phyloP scores from a whole-genome alignment of 805 yeast species.

The Kregervanrija delftensis region DNA sequence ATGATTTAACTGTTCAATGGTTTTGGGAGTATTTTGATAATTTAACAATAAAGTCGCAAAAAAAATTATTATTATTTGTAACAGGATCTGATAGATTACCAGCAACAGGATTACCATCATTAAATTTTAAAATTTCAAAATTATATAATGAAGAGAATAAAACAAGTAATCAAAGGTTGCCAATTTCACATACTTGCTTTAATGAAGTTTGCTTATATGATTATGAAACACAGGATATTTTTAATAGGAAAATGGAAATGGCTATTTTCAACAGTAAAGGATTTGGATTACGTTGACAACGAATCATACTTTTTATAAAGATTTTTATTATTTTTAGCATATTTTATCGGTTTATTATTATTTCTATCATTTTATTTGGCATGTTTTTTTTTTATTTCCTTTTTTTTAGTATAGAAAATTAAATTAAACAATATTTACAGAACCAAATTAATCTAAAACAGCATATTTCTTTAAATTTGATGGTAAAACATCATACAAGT shows the following conservation, averaged over 20 bases:
- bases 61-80: conserved; percentile 62
- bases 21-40: conserved; percentile 75
- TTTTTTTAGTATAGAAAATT: background rate
- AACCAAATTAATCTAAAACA: conserved; percentile 28
- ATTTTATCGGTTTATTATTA: background rate
- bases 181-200: conserved; percentile 91
- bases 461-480: conserved; percentile 65
- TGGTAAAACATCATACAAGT: conserved; percentile 60
- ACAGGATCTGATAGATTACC: conserved; percentile 93
- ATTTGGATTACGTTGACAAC: conserved; percentile 45
- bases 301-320: background rate
- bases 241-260: conserved; percentile 49
- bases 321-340: background rate
- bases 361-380: background rate
- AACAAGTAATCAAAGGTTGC: conserved; percentile 45
- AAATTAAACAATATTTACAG: background rate
- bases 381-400: background rate
- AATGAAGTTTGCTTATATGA: conserved; percentile 77
- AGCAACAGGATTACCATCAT: conserved; percentile 79
- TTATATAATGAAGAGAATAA: conserved; percentile 12
- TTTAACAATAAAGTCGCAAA: conserved; percentile 42
- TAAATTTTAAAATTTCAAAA: conserved; percentile 65
- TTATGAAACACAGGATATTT: conserved; percentile 48
- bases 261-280: conserved; percentile 83
- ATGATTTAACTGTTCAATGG: conserved; percentile 53